Evolutionary conservation across 1,284 basidiomycete genomes (phyloP).

Genomic region (Apiotrichum mycotoxinovorans): DNA sequence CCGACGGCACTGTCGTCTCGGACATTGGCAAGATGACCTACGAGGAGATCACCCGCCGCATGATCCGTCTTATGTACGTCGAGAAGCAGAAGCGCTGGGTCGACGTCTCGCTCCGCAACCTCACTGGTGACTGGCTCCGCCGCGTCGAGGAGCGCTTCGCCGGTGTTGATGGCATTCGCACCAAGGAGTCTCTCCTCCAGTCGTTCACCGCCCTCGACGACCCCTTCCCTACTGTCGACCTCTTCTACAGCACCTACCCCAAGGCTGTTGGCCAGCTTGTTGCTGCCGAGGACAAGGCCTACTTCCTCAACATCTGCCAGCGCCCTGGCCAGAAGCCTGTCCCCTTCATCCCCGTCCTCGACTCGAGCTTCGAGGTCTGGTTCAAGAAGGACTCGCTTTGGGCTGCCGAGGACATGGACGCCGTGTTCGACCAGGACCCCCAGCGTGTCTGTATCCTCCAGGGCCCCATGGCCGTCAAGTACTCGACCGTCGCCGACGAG

Average conservation of each 20-base stretch:
- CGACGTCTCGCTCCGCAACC: constrained; percentile 86
- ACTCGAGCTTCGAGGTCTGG: constrained; percentile 91
- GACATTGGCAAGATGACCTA: constrained; percentile 97
- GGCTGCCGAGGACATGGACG: constrained; percentile 97
- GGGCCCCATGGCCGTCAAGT: constrained; percentile 89
- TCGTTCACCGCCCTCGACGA: constrained; percentile 81
- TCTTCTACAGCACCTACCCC: constrained; percentile 82
- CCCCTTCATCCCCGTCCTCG: constrained; percentile 97
- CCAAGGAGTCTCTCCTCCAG: constrained; percentile 84
- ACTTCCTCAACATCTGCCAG: constrained; percentile 91
- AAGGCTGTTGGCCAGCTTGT: constrained; percentile 79
- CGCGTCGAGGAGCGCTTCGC: constrained; percentile 96
- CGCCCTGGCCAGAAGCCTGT: constrained; percentile 96
- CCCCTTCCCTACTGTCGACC: constrained; percentile 69
- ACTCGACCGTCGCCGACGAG: constrained; percentile 83
- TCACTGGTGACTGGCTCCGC: constrained; percentile 94
- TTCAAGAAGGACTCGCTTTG: constrained; percentile 99
- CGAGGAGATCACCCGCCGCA: constrained; percentile 86
- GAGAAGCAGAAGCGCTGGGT: constrained; percentile 89
- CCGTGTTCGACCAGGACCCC: constrained; percentile 95
- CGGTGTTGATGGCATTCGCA: constrained; percentile 71
- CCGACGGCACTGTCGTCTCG: constrained; percentile 74
- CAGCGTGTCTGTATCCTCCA: constrained; percentile 97
- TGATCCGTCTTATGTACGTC: constrained; percentile 92
- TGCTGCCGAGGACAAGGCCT: constrained; percentile 91